Evolutionary conservation across 2,329 filamentous ascomycete genomes (phyloP), one percentile per base, ranked within the genome.

Genomic region (Claviceps pusilla): DNA sequence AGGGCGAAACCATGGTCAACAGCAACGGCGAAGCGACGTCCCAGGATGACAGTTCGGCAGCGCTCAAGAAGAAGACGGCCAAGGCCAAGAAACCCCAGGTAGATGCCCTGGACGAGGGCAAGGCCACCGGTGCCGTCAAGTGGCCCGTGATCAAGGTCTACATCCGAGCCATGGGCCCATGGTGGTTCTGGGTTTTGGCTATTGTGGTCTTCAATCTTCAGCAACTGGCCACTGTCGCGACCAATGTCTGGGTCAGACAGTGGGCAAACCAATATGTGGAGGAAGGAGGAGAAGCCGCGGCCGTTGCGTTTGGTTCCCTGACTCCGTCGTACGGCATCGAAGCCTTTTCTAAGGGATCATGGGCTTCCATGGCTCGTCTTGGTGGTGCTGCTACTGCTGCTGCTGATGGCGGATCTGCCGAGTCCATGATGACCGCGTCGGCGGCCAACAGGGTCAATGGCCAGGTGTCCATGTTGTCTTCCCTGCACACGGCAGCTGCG

Each of bases 231-330:
- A 86, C 86, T 29, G 85, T 97, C 2, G 88, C 86, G 0, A 94
- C 89, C 41, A 96, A 93, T 63, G 71, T 96, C 51, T 98, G 93
- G 93, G 95, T 98, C 62, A 81, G 88, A 61, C 76, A 91, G 66
- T 98, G 93, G 93, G 86, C 91, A 16, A 95, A 96, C 66, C 85
- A 93, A 57, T 97, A 97, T 65, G 77, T 76, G 55, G 71, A 64
- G 56, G 68, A 68, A 55, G 71, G 64, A 57, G 68, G 67, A 55
- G 61, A 56, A 19, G 33, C 54, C 24, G 31, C 54, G n/a, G 49
- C 54, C 12, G 59, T 64, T 16, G 57, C 58, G 1, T 57, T 53
- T 55, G 62, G 58, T 57, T 55, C 57, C 5, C 51, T 58, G 33
- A 59, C 60, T 3, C 58, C 61, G 29, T 56, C 62, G 0, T 65